phyloP scores from a whole-genome alignment of 129 eudicot genomes.

The Helichrysum umbraculigerum region DNA sequence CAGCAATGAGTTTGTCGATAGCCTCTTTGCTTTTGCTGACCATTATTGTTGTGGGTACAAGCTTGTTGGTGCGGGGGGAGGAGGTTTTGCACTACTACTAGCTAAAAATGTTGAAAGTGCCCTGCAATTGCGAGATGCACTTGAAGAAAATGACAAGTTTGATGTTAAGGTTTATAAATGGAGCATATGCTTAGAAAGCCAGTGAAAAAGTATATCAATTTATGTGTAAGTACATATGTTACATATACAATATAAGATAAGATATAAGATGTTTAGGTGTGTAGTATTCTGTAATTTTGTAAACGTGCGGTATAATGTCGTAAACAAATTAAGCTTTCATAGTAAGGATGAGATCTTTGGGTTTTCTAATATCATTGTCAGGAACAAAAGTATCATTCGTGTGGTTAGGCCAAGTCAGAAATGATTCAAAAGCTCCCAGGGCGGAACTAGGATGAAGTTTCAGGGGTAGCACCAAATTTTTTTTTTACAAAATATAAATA shows the following conservation, averaged over 20 bases:
- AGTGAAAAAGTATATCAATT: conserved; percentile 18
- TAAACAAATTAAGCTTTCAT: background rate
- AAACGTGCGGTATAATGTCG: background rate
- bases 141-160: conserved; percentile 47
- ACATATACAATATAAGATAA: background rate
- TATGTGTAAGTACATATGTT: conserved; percentile 1
- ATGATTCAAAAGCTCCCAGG: too few relatives aligned
- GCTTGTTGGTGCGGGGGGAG: conserved; percentile 99
- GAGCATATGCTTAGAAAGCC: conserved; percentile 44
- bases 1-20: conserved; percentile 85
- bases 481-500: too few relatives aligned
- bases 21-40: conserved; percentile 67
- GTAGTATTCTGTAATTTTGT: conserved; percentile 27
- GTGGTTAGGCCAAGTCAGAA: too few relatives aligned
- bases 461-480: too few relatives aligned
- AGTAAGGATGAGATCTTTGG: background rate
- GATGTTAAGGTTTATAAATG: conserved; percentile 72
- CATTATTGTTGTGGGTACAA: conserved; percentile 80
- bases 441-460: too few relatives aligned
- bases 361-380: background rate
- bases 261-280: background rate
- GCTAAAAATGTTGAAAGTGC: conserved; percentile 62
- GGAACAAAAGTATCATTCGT: background rate
- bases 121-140: conserved; percentile 46
- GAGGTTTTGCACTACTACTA: conserved; percentile 91